Evolutionary conservation across 2,329 filamentous ascomycete species (phyloP).

Genomic region (Cladosporium sp.): DNA sequence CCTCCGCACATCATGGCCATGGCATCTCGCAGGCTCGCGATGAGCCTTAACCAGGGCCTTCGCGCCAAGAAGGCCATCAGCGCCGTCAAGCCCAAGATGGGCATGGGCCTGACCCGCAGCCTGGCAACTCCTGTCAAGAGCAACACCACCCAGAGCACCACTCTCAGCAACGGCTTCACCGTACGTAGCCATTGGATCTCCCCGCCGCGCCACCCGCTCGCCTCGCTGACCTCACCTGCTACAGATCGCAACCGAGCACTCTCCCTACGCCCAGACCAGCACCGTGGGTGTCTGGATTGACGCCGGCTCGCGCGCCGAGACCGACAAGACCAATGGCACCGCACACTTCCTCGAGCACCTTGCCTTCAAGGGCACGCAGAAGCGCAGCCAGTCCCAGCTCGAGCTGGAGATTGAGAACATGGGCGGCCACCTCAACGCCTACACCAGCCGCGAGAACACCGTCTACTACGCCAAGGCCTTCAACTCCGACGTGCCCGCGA

Average conservation of each 20-base stretch:
- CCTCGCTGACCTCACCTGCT: conserved; percentile 15
- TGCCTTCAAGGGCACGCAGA: conserved; percentile 98
- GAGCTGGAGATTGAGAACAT: conserved; percentile 99
- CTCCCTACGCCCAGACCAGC: conserved; percentile 95
- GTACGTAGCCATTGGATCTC: conserved; percentile 48
- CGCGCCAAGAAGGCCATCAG: conserved; percentile 82
- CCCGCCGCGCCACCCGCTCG: not conserved
- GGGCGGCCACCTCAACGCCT: conserved; percentile 98
- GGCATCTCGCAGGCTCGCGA: conserved; percentile 96
- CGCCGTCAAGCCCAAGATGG: conserved; percentile 54
- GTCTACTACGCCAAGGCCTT: conserved; percentile 99
- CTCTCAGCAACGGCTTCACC: conserved; percentile 95
- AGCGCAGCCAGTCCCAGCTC: conserved; percentile 92
- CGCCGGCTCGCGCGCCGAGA: conserved; percentile 96
- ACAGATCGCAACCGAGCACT: conserved; percentile 96
- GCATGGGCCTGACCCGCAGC: conserved; percentile 73
- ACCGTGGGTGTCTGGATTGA: conserved; percentile 99
- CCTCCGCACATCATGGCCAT: conserved; percentile 49
- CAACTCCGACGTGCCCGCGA: conserved; percentile 93
- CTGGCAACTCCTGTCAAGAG: conserved; percentile 80
- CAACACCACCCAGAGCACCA: conserved; percentile 91
- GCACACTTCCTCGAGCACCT: conserved; percentile 99
- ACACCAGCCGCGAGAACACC: conserved; percentile 99
- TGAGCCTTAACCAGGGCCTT: conserved; percentile 87
- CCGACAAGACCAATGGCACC: conserved; percentile 96